Evolutionary conservation across 2,329 filamentous ascomycete genomes (phyloP).

Genomic region (Onygenales sp.): DNA sequence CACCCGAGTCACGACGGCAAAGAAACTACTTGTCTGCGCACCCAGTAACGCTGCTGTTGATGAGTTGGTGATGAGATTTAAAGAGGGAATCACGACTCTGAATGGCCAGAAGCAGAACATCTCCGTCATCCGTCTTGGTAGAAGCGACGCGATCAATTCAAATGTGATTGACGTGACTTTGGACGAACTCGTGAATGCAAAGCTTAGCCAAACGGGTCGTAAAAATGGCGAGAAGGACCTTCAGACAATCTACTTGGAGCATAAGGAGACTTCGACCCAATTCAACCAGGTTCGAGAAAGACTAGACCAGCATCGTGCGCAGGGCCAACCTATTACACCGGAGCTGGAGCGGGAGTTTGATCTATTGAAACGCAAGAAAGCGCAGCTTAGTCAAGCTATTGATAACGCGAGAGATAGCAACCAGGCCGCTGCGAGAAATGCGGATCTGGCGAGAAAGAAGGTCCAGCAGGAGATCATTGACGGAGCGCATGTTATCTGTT

Average conservation of each 20-base stretch:
- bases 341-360: slow-evolving; percentile 68
- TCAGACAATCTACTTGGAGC: slow-evolving; percentile 60
- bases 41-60: slow-evolving; percentile 97
- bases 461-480: slow-evolving; percentile 88
- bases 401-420: slow-evolving; percentile 81
- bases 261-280: slow-evolving; percentile 52
- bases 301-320: slow-evolving; percentile 57
- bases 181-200: slow-evolving; percentile 76
- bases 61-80: slow-evolving; percentile 87
- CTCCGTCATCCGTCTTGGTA: slow-evolving; percentile 80
- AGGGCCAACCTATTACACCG: slow-evolving; percentile 33
- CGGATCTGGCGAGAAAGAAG: slow-evolving; percentile 72
- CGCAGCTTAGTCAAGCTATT: slow-evolving; percentile 68
- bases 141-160: slow-evolving; percentile 84
- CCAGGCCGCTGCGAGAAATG: slow-evolving; percentile 69
- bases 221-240: slow-evolving; percentile 43
- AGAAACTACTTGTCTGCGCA: slow-evolving; percentile 93
- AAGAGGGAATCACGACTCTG: slow-evolving; percentile 70
- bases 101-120: slow-evolving; percentile 65
- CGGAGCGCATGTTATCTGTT: slow-evolving; percentile 83
- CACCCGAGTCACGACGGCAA: slow-evolving; percentile 39
- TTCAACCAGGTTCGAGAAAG: slow-evolving; percentile 61
- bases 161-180: slow-evolving; percentile 85
- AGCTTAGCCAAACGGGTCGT: slow-evolving; percentile 44
- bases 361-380: slow-evolving; percentile 65